Conservation (phyloP, 1,284 basidiomycete species). For the Irpex sp. region DNA sequence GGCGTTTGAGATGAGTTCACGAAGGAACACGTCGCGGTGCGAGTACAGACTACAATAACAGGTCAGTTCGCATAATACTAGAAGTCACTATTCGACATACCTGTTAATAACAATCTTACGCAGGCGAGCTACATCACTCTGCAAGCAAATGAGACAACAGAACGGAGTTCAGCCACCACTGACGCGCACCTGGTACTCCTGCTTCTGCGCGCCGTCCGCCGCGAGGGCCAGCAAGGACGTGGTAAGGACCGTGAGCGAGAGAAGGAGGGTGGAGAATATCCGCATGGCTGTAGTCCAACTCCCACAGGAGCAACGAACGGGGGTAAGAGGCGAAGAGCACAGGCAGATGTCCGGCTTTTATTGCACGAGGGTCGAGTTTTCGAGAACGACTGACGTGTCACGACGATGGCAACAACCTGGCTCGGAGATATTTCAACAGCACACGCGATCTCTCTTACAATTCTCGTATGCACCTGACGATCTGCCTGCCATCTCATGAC, state of each 20-base stretch:
- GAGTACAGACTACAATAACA: conserved; percentile 52
- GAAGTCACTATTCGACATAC: conserved; percentile 30
- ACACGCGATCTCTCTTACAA: not conserved
- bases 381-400: conserved; percentile 3
- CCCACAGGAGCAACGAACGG: not conserved
- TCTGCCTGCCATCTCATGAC: not conserved
- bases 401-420: conserved; percentile 1
- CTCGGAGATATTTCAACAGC: not conserved
- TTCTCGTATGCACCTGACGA: not conserved
- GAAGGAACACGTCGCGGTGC: conserved; percentile 85
- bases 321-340: not conserved
- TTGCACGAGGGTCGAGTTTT: conserved; percentile 1
- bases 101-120: conserved; percentile 92
- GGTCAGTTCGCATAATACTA: not conserved
- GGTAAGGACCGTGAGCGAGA: conserved; percentile 49
- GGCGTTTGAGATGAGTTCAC: conserved; percentile 91
- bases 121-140: conserved; percentile 91
- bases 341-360: not conserved
- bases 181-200: conserved; percentile 72
- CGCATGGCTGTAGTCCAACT: conserved; percentile 46
- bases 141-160: not conserved
- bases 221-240: conserved; percentile 47
- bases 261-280: conserved; percentile 48
- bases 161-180: not conserved
- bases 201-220: conserved; percentile 47